Evolutionary conservation across 306 rosid species (phyloP), one percentile per base, ranked within the genome.

Genomic region (Citrullus colocynthis): DNA sequence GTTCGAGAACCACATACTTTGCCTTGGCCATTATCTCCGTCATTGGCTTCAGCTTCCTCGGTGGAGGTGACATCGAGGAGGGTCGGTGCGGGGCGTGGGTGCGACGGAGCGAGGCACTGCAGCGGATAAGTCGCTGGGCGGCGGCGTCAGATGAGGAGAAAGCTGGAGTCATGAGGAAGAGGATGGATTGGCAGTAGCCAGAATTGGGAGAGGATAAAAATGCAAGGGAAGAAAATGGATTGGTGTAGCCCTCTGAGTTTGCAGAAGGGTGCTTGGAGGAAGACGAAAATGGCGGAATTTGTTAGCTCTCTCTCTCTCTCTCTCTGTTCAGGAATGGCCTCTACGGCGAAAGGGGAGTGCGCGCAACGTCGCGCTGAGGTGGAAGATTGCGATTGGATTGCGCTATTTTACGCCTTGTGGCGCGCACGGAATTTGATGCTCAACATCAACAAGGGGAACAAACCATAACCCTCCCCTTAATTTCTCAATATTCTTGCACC

Each of bases 11-110:
- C 14, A 88, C 83, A 64, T 80, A 75, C 6, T 34, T 79, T 2
- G 97, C 93, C 78, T 77, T 83, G 60, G 79, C 81, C 91, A 87
- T 81, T 78, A 92, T 80, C 77, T 92, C 92, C 32, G 64, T 1
- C 80, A 92, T 6, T 55, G 88, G 52, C 80, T 75, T 81, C 66
- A 84, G 83, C 91, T 84, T 92, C 84, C 80, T 85, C 34, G 21
- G 77, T 59, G 83, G 85, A 16, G 79, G 77, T 0, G 89, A 75
- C 12, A 60, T 48, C 1, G 84, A 37, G 63, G 76, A 57, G 8
- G 52, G 79, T 17, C 83, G 78, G 72, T 76, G 80, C 1, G 87
- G 88, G 0, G 91, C 90, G 65, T 87, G 87, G 5, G 87, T 87
- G 11, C 91, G 89, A 32, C 86, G 85, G 75, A 64, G 67, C 3